Conservation (phyloP, 371 early-diverging fungal species). For the Syncephalastrum contaminatum region DNA sequence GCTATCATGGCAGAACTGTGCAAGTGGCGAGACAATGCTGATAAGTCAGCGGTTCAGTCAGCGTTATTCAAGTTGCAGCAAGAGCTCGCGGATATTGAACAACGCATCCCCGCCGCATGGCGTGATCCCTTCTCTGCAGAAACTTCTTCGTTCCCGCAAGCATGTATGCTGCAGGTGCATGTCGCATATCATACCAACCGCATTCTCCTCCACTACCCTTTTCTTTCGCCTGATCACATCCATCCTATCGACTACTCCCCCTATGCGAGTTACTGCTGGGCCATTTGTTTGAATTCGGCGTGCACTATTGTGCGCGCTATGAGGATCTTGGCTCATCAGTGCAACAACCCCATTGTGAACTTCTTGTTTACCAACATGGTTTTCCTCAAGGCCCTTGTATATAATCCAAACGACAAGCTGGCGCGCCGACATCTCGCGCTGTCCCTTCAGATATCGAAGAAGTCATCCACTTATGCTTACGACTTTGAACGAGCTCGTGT, state of each 20-base stretch:
- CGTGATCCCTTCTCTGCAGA: conserved; percentile 9
- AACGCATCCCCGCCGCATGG: conserved; percentile 4
- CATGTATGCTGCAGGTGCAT: conserved; percentile 33
- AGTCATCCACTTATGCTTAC: conserved; percentile 31
- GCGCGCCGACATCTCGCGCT: conserved; percentile 27
- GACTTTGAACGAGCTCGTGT: conserved; percentile 37
- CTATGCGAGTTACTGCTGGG: conserved; percentile 22
- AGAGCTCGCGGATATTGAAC: background rate
- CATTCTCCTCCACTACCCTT: conserved; percentile 31
- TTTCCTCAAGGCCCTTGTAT: conserved; percentile 30
- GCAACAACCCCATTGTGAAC: conserved; percentile 35
- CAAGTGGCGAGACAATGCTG: background rate
- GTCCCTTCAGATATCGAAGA: conserved; percentile 31
- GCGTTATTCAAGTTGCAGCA: too few species aligned
- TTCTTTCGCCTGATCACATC: conserved; percentile 18
- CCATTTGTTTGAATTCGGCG: conserved; percentile 39
- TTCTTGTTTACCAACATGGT: conserved; percentile 41
- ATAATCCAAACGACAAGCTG: conserved; percentile 22
- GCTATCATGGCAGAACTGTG: conserved; percentile 14
- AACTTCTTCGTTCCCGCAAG: conserved; percentile 21
- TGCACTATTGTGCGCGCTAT: conserved; percentile 32
- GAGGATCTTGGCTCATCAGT: conserved; percentile 26
- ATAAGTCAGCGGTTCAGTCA: background rate
- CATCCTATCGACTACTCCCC: conserved; percentile 22
- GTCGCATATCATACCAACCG: conserved; percentile 29